Evolutionary conservation across 2,329 filamentous ascomycete genomes (phyloP), one percentile per base, ranked within the genome.

Genomic region (Fonsecaea nubica): DNA sequence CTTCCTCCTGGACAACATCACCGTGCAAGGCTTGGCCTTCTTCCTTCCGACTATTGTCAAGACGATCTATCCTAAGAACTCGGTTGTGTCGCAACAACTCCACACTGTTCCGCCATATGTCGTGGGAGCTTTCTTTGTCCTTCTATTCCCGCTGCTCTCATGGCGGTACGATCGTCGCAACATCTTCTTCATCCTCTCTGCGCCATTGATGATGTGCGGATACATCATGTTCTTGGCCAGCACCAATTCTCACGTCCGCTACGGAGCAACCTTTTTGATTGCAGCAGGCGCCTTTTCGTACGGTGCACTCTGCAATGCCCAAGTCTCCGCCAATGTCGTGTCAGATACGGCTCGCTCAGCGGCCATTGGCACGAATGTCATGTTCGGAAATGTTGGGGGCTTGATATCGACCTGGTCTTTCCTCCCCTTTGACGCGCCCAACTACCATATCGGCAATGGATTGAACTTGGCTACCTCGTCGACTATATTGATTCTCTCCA

Each of bases 301-400:
- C 54, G 89, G 89, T 0, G 83, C 89, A 0, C 82, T 92, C 12
- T 86, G 84, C 71, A 91, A 90, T 69, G 89, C 89, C 0, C 85
- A 91, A 63, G 87, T 85, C 0, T 86, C 88, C 0, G 89, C 89
- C 6, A 92, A 92, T 70, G 89, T 92, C 0, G 84, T 91, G 7
- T 88, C 87, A 3, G 90, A 92, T 71, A 90, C 90, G 0, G 87
- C 90, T 0, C 84, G 89, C 13, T 87, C 86, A 9, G 84, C 87
- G 0, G 88, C 88, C 3, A 90, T 92, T 53, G 89, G 86, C 10
- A 85, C 84, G 0, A 87, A 87, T 61, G 87, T 92, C 73, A 91
- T 92, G 89, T 79, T 90, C 30, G 90, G 89, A 33, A 92, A 91
- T 62, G 75, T 92, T n/a, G 90, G 90, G 1, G 90, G 89, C 0